phyloP scores from a whole-genome alignment of 139 green algal species.

The Penium margaritaceum region DNA sequence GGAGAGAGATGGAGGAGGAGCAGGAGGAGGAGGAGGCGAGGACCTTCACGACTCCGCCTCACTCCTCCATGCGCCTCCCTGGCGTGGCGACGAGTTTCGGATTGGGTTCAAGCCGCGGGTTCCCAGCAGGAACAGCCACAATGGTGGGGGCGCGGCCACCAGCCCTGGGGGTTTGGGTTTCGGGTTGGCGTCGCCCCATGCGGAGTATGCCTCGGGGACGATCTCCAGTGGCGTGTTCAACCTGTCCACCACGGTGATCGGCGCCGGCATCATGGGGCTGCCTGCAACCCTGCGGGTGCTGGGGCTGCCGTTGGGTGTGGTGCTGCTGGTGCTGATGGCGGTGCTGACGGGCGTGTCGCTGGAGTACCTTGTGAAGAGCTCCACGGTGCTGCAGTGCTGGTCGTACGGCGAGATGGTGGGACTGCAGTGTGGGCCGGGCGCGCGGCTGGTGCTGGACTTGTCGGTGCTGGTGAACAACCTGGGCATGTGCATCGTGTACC shows the following conservation, averaged over 20 bases:
- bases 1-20: no score
- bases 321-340: constrained; percentile 5
- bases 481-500: constrained; percentile 26
- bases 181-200: no score
- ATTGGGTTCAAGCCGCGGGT: no score
- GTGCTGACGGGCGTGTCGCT: constrained; percentile 6
- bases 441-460: constrained; percentile 14
- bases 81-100: no score
- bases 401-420: constrained; percentile 13
- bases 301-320: constrained; percentile 11
- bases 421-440: background rate
- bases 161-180: no score
- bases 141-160: no score
- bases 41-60: no score
- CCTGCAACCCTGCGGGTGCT: constrained; percentile 13
- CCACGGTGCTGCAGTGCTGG: background rate
- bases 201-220: no score
- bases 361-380: background rate
- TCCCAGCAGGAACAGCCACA: no score
- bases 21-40: no score
- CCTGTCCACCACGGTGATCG: constrained; percentile 16
- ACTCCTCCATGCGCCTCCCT: no score
- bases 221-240: constrained; percentile 9
- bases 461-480: constrained; percentile 20
- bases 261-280: constrained; percentile 22